These are phyloP conservation scores for Pleurotus salmoneostramineus DNA, from an alignment of 768 basidiomycete species.

Conservation along the genomic window DNA sequence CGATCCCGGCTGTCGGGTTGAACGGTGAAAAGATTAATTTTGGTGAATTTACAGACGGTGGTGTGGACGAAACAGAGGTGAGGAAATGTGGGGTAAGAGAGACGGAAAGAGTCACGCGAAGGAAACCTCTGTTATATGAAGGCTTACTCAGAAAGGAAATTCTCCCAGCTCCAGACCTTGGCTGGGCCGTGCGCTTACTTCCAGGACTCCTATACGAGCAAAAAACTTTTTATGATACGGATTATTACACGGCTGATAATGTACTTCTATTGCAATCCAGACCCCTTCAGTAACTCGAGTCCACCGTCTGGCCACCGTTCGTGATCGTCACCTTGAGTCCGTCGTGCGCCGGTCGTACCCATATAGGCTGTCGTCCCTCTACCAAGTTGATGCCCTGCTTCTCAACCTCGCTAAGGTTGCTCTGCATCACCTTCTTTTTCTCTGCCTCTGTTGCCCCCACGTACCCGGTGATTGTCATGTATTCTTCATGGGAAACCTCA, in stretches of 20 bases:
- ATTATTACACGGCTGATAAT: no score
- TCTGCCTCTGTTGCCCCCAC: conserved; percentile 21
- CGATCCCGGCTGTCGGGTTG: conserved; percentile 20
- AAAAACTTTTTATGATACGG: no score
- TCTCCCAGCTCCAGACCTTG: conserved; percentile 2
- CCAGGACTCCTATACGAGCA: background rate
- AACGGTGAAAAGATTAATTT: background rate
- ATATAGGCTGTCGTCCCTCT: conserved; percentile 41
- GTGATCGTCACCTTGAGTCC: conserved; percentile 57
- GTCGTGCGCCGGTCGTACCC: conserved; percentile 75
- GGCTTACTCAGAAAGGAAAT: conserved; percentile 1
- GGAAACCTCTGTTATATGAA: background rate
- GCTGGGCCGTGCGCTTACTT: background rate
- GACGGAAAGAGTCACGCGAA: conserved; percentile 1
- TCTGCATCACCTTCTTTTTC: conserved; percentile 27
- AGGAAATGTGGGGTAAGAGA: conserved; percentile 5
- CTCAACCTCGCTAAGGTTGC: conserved; percentile 9
- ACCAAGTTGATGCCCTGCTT: conserved; percentile 40
- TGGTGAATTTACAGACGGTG: background rate
- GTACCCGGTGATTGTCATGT: conserved; percentile 53
- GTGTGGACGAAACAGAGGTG: background rate
- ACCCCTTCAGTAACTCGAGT: conserved; percentile 42
- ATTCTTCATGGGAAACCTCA: conserved; percentile 76
- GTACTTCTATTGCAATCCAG: no score
- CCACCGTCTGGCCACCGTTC: conserved; percentile 35